Evolutionary conservation across 1,284 basidiomycete species (phyloP).

Genomic region (Ganoderma boninense): DNA sequence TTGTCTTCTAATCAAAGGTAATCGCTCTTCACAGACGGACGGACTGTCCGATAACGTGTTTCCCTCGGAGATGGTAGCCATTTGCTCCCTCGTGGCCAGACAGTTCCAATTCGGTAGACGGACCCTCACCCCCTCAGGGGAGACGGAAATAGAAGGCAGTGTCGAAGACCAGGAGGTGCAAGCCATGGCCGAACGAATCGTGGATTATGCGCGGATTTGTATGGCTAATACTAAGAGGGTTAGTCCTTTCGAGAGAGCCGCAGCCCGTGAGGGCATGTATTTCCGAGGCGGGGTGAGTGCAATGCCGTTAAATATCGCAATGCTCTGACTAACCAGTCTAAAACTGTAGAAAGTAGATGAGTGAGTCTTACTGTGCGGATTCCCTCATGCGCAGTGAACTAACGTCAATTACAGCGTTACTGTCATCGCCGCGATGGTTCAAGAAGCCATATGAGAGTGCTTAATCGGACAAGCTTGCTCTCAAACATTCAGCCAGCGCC

Average conservation of each 20-base stretch:
- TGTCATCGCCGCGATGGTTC: constrained; percentile 65
- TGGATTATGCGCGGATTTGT: constrained; percentile 73
- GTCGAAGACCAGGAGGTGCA: constrained; percentile 69
- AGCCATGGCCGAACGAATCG: constrained; percentile 73
- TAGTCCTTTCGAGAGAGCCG: constrained; percentile 77
- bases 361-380: constrained; percentile 48
- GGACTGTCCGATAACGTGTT: constrained; percentile 91
- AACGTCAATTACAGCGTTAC: constrained; percentile 54
- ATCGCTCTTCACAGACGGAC: constrained; percentile 68
- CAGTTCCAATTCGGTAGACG: constrained; percentile 38
- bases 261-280: constrained; percentile 67
- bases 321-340: not conserved
- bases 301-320: not conserved
- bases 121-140: constrained; percentile 21
- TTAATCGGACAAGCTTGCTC: not conserved
- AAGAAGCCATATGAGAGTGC: constrained; percentile 46
- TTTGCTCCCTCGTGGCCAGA: constrained; percentile 71
- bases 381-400: not conserved
- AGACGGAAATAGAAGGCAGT: constrained; percentile 18
- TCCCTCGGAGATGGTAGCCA: constrained; percentile 70
- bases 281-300: constrained; percentile 75
- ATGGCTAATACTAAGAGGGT: constrained; percentile 69
- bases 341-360: constrained; percentile 66
- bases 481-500: not conserved
- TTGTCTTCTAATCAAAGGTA: not conserved